Evolutionary conservation across 2,329 filamentous ascomycete species (phyloP), one percentile per base, ranked within the genome.

Genomic region (Sclerotiophoma versabilis): DNA sequence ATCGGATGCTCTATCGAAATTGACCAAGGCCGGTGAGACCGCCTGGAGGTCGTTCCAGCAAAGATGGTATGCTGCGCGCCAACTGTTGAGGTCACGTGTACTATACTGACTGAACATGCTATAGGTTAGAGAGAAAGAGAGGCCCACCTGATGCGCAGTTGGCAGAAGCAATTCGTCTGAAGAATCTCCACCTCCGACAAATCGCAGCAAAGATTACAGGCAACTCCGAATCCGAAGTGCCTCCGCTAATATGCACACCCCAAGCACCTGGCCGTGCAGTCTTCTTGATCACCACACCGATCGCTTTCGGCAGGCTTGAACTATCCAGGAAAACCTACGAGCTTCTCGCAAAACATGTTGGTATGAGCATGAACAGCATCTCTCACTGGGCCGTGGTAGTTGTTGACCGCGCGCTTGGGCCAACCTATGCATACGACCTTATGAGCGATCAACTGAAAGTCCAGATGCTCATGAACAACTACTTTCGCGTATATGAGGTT

Each of bases 1-100:
- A 45, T 53, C 54, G 43, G 54, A 57, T 52, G 49, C 49, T 49
- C 33, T 57, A 44, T 48, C 54, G n/a, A 52, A 57, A 44, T 54
- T 57, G 45, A 54, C 54, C 44, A 57, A 49, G 44, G 54, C 49
- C 39, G 49, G 54, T 5, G 54, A 53, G 34, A 43, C 49, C 26
- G 54, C 54, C 39, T 57, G 42, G 27, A 57, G 46, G 38, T 57
- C 54, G 3, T 52, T 57, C 39, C 44, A 52, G 22, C 49, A 45
- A n/a, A 48, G 19, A 54, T 57, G 54, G 54, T 57, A 49, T 10
- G 44, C 11, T 29, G 22, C 8, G 20, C n/a, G 6, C 4, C 1
- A 25, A 4, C 20, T 10, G 12, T 29, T 7, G 6, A 19, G 2
- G 19, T 46, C 54, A 53, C 49, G 44, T 54, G 49, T 12, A 19